phyloP scores from a whole-genome alignment of 2,329 filamentous ascomycete species.

The Teratosphaeria zuluensis region DNA sequence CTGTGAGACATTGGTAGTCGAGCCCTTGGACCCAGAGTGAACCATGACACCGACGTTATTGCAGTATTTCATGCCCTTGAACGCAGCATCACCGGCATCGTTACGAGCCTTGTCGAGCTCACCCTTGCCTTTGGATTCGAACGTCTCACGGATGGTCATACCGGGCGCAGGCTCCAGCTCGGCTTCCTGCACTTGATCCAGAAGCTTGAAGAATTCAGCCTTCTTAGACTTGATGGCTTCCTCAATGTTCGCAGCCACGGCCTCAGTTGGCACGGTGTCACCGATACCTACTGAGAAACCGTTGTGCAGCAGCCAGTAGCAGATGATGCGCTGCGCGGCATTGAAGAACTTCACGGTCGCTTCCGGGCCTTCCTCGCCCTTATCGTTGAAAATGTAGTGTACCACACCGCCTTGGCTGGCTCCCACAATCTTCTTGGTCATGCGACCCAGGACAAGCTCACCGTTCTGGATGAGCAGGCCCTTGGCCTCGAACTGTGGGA shows the following conservation, averaged over 20 bases:
- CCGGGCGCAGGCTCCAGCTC: conserved; percentile 84
- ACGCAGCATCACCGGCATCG: conserved; percentile 83
- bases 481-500: conserved; percentile 31
- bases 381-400: conserved; percentile 93
- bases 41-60: conserved; percentile 98
- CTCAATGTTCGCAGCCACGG: conserved; percentile 77
- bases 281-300: conserved; percentile 98
- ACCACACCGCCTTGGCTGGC: conserved; percentile 83
- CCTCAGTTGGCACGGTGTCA: conserved; percentile 86
- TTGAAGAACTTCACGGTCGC: conserved; percentile 93
- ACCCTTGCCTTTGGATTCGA: conserved; percentile 93
- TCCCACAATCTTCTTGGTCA: conserved; percentile 91
- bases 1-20: conserved; percentile 98
- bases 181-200: conserved; percentile 71
- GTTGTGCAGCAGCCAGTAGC: conserved; percentile 93
- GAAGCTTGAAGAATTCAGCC: conserved; percentile 65
- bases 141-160: conserved; percentile 98
- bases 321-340: conserved; percentile 85
- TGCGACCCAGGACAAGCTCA: conserved; percentile 78
- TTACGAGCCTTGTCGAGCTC: conserved; percentile 93
- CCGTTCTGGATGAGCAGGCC: conserved; percentile 74
- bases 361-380: conserved; percentile 52
- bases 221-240: conserved; percentile 74
- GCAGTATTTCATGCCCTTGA: conserved; percentile 83
- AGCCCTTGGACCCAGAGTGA: conserved; percentile 93